Base-by-base conservation (phyloP, 2,329 filamentous ascomycete genomes). In the Fusarium transvaalense region DNA sequence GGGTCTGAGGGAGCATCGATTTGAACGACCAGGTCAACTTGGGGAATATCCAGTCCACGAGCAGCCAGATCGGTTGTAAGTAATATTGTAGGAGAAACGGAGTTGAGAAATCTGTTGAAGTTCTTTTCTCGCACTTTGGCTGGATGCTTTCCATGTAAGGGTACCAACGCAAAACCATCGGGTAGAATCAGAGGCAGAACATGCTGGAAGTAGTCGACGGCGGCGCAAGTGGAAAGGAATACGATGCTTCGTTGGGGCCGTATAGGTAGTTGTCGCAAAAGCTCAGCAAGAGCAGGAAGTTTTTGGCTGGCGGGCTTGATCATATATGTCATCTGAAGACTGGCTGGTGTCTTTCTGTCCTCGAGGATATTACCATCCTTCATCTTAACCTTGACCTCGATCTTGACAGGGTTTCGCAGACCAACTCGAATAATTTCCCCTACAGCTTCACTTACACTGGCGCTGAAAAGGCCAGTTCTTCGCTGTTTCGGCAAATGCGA, bases 391-490 rank as follows among this genome's bases (percentile, higher is more conserved):
- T 95, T 96, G 52, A 98, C 96, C 13, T 92, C 91, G 64, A 99
- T 93, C 76, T 97, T 97, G 74, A 97, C 94, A 0, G 96, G 96
- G 78, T 99, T 98, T 37, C 96, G 87, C 69, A 98, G 82, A 21
- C 96, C 96, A 10, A 97, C 93, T 35, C 94, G 88, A 53, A 99
- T 94, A 56, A 99, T 91, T 76, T 97, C 92, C 66, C 94, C 91
- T 1, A 99, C 92, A 3, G 96, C 96, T 76, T 98, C 96, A 73
- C 92, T 96, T n/a, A 99, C 92, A 74, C 92, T 97, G 14, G 96
- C 96, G 75, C 93, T 97, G 80, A 98, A 99, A 0, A 99, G 82
- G 0, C 96, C 96, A 0, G 96, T 99, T 48, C 96, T 87, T 52
- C 96, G 86, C 78, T 99, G 96, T 76, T 99, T 99, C 0, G 96